These are phyloP conservation scores for Yueomyces sinensis DNA, from an alignment of 805 yeast genomes.

Conservation along the genomic window DNA sequence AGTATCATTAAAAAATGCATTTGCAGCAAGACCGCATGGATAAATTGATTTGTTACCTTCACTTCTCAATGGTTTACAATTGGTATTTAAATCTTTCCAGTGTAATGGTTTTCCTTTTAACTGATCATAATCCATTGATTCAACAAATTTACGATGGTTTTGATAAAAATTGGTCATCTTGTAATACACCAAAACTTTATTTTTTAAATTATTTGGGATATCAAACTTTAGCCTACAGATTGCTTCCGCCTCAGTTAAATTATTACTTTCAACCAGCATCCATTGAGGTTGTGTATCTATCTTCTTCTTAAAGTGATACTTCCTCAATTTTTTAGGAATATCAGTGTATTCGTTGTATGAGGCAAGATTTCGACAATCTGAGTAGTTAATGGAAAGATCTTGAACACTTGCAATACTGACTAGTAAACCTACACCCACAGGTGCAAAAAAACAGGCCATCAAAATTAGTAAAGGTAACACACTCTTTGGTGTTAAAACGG, in stretches of 20 bases:
- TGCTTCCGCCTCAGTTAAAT: conserved; percentile 26
- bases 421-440: conserved; percentile 77
- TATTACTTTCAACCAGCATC: conserved; percentile 31
- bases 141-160: conserved; percentile 89
- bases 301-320: conserved; percentile 45
- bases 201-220: conserved; percentile 54
- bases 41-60: conserved; percentile 32
- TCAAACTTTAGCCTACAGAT: conserved; percentile 61
- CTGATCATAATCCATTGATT: conserved; percentile 70
- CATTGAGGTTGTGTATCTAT: conserved; percentile 39
- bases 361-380: conserved; percentile 48
- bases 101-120: conserved; percentile 61
- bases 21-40: conserved; percentile 80
- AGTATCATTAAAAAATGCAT: conserved; percentile 69
- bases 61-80: conserved; percentile 25
- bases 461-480: conserved; percentile 74
- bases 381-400: conserved; percentile 60
- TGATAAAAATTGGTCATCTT: conserved; percentile 83
- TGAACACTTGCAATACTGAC: conserved; percentile 72
- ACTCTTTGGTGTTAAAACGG: conserved; percentile 81
- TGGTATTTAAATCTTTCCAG: conserved; percentile 33
- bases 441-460: conserved; percentile 71
- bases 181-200: conserved; percentile 70
- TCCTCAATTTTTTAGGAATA: conserved; percentile 48
- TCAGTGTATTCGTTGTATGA: conserved; percentile 27